phyloP scores from a whole-genome alignment of 1,284 basidiomycete genomes.

The Peniophora sp. region DNA sequence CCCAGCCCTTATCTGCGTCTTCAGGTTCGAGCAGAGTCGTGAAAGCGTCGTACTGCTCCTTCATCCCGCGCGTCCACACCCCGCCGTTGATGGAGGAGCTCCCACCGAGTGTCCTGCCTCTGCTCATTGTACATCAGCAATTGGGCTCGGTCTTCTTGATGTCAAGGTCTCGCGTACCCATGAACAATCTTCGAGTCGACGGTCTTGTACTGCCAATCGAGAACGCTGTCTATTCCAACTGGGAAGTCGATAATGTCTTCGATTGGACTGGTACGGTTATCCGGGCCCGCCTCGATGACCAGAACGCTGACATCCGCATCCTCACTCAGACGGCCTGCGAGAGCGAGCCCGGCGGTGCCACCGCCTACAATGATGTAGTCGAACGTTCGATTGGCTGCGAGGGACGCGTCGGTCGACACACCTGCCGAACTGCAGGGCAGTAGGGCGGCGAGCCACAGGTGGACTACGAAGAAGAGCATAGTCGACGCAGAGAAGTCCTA shows the following conservation, averaged over 20 bases:
- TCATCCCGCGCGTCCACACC: constrained; percentile 1
- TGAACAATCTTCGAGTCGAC: not conserved
- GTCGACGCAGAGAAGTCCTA: too few relatives aligned
- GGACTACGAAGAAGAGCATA: too few relatives aligned
- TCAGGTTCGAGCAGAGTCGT: not conserved
- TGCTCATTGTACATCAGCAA: too few relatives aligned
- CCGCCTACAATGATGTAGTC: not conserved
- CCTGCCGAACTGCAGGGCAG: not conserved
- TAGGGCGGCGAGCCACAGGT: too few relatives aligned
- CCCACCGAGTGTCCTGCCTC: constrained; percentile 2
- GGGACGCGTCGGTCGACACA: not conserved
- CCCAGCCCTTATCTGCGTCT: constrained; percentile 38
- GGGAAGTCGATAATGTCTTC: not conserved
- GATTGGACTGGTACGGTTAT: not conserved
- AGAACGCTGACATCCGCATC: not conserved
- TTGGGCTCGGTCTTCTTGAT: too few relatives aligned
- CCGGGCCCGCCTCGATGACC: not conserved
- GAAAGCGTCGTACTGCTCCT: constrained; percentile 1
- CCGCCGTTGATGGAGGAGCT: constrained; percentile 1
- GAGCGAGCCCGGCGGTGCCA: constrained; percentile 1
- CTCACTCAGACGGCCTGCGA: not conserved
- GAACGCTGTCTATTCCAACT: not conserved
- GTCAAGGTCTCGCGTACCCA: not conserved
- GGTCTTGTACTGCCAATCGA: not conserved
- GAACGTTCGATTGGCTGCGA: not conserved